Evolutionary conservation across 768 basidiomycete species (phyloP).

Genomic region (Lactarius akahatsu): DNA sequence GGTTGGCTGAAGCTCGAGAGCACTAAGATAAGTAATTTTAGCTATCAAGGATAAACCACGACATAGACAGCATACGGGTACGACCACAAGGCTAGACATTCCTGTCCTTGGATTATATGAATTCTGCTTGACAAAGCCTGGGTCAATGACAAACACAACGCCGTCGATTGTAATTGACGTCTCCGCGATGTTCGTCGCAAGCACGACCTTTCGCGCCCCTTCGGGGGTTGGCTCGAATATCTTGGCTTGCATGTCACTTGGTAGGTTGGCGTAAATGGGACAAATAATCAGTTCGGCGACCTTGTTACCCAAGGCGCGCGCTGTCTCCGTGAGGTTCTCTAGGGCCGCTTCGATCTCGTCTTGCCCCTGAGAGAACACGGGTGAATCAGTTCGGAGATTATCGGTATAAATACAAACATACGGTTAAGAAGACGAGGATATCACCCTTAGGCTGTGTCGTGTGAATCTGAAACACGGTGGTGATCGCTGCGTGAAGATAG

Average conservation of each 20-base stretch:
- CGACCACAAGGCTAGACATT: constrained; percentile 95
- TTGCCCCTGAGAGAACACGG: constrained; percentile 66
- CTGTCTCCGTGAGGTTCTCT: constrained; percentile 94
- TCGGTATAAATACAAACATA: constrained; percentile 38
- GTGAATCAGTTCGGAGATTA: constrained; percentile 7
- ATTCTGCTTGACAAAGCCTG: constrained; percentile 99
- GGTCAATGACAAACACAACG: constrained; percentile 98
- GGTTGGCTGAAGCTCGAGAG: constrained; percentile 95
- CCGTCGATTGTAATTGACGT: constrained; percentile 99
- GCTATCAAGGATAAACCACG: background rate
- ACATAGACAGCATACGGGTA: constrained; percentile 63
- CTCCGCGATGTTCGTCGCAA: constrained; percentile 99
- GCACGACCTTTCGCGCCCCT: constrained; percentile 93
- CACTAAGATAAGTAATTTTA: constrained; percentile 50
- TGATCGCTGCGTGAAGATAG: constrained; percentile 97
- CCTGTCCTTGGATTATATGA: constrained; percentile 98
- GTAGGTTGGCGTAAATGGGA: constrained; percentile 98
- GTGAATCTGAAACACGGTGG: constrained; percentile 98
- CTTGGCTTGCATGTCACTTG: constrained; percentile 98
- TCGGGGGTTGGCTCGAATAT: constrained; percentile 99
- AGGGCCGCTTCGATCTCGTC: constrained; percentile 98
- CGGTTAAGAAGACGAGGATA: constrained; percentile 95
- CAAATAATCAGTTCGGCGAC: constrained; percentile 92
- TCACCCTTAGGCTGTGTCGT: constrained; percentile 98
- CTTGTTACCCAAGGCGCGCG: constrained; percentile 93